These are phyloP conservation scores for Phytophthora boehmeriae DNA, from an alignment of 352 stramenopile species.

Conservation along the genomic window DNA sequence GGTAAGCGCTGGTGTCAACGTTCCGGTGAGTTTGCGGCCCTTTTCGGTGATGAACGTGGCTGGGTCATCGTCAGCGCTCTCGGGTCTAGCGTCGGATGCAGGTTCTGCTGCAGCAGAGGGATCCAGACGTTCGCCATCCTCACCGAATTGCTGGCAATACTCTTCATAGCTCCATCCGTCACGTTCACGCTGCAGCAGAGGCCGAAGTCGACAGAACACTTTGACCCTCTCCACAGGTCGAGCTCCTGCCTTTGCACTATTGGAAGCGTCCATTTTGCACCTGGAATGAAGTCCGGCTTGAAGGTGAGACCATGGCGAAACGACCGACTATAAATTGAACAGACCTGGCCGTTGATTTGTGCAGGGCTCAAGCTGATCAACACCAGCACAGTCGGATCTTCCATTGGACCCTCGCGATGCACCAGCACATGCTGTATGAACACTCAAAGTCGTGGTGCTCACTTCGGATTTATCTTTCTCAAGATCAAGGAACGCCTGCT, in stretches of 20 bases:
- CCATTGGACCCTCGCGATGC: constrained; percentile 4
- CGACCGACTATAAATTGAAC: constrained; percentile 8
- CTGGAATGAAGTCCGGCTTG: not conserved
- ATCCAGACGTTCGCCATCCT: constrained; percentile 27
- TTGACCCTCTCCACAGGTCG: constrained; percentile 61
- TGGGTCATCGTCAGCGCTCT: constrained; percentile 33
- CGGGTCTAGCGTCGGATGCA: constrained; percentile 23
- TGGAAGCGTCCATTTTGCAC: constrained; percentile 20
- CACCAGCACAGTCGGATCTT: no score
- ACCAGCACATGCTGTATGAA: constrained; percentile 2
- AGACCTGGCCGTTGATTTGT: not conserved
- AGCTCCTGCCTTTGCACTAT: constrained; percentile 13
- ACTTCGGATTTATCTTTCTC: constrained; percentile 13
- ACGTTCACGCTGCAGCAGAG: constrained; percentile 62
- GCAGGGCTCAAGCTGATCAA: not conserved
- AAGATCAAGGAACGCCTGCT: not conserved
- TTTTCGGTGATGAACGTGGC: constrained; percentile 76
- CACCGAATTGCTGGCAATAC: constrained; percentile 41
- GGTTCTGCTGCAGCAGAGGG: constrained; percentile 13
- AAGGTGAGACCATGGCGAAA: constrained; percentile 9
- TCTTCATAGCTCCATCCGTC: constrained; percentile 71
- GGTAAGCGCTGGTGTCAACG: constrained; percentile 25
- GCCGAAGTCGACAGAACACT: constrained; percentile 68
- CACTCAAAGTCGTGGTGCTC: constrained; percentile 2
- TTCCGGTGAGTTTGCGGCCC: constrained; percentile 22